A percentile compares a stretch with the other conserved stretches of the same genome.
phyloP scores from a whole-genome alignment of 169 alveolate species.

The Cystoisospora suis region DNA sequence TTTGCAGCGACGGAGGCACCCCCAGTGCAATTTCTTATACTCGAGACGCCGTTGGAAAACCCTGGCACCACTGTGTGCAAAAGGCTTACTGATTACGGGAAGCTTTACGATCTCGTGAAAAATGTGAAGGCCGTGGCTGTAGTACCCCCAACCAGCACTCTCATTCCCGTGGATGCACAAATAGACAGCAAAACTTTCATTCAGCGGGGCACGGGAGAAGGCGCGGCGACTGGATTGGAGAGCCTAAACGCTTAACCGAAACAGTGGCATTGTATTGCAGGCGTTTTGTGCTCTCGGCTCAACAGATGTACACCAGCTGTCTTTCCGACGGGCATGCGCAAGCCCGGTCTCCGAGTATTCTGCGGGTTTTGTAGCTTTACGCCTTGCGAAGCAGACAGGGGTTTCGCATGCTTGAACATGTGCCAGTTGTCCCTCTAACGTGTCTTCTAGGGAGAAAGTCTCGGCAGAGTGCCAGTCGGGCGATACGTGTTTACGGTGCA shows the following conservation, averaged over 20 bases:
- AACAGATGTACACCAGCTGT: too few species aligned
- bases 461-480: too few species aligned
- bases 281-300: too few species aligned
- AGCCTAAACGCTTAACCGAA: neutral
- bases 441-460: too few species aligned
- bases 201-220: slow-evolving; percentile 45
- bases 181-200: neutral
- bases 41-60: neutral
- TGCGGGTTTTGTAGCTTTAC: too few species aligned
- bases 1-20: slow-evolving; percentile 44
- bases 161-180: neutral
- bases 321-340: too few species aligned
- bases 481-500: too few species aligned
- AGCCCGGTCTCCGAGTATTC: too few species aligned
- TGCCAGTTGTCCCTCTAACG: too few species aligned
- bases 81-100: neutral
- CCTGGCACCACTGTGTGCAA: slow-evolving; percentile 4
- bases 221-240: slow-evolving; percentile 14
- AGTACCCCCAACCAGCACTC: slow-evolving; percentile 27
- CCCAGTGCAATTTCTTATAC: slow-evolving; percentile 24
- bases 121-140: slow-evolving; percentile 56
- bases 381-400: too few species aligned
- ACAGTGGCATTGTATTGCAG: too few species aligned
- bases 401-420: too few species aligned
- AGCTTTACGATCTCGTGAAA: slow-evolving; percentile 34